These are phyloP conservation scores for Aspergillus sclerotialis DNA, from an alignment of 2,329 filamentous ascomycete species.

Conservation along the genomic window DNA sequence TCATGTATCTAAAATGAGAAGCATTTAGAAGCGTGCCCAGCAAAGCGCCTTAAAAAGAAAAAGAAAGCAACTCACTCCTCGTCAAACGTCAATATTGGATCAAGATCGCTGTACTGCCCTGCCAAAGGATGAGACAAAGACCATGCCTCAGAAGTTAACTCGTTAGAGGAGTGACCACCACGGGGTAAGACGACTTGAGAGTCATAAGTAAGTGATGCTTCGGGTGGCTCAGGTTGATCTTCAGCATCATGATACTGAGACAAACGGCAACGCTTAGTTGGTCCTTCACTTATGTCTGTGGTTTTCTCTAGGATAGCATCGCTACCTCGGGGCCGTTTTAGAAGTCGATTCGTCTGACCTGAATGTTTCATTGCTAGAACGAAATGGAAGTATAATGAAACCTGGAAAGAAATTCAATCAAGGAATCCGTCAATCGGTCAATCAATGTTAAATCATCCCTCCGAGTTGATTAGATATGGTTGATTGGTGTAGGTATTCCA, in stretches of 20 bases:
- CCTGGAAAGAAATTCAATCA: background rate
- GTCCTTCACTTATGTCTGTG: constrained; percentile 16
- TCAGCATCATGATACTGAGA: constrained; percentile 13
- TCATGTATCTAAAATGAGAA: constrained; percentile 52
- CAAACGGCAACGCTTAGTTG: constrained; percentile 24
- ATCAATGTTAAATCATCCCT: too few species aligned
- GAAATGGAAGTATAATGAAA: background rate
- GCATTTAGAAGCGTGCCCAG: constrained; percentile 5
- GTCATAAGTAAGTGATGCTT: too few species aligned
- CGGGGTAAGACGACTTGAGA: too few species aligned
- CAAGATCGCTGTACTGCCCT: constrained; percentile 49
- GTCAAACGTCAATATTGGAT: constrained; percentile 53
- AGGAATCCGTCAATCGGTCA: too few species aligned
- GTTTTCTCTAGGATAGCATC: constrained; percentile 19
- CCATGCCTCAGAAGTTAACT: constrained; percentile 28
- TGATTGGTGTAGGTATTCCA: too few species aligned
- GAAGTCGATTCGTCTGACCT: constrained; percentile 13
- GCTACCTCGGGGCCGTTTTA: constrained; percentile 24
- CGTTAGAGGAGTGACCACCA: background rate
- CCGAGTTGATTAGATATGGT: too few species aligned
- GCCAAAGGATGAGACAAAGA: constrained; percentile 44
- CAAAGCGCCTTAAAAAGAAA: background rate
- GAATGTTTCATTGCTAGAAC: constrained; percentile 6
- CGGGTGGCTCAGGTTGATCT: constrained; percentile 19
- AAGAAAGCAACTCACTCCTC: constrained; percentile 39